These are phyloP conservation scores for Thermothelomyces thermophilus DNA, from an alignment of 2,329 filamentous ascomycete genomes.

Conservation along the genomic window DNA sequence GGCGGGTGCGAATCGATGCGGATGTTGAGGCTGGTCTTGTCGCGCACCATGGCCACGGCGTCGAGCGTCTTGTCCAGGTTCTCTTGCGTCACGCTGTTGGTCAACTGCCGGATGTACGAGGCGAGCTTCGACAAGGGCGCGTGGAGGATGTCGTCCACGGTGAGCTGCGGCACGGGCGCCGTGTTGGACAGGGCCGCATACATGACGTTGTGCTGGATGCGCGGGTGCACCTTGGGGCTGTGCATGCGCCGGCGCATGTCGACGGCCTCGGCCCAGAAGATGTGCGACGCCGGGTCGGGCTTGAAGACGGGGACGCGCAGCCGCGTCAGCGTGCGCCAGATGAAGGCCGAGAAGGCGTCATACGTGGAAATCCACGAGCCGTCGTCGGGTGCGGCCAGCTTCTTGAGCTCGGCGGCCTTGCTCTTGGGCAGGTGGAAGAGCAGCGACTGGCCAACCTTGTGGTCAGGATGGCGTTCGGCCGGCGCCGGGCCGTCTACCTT, in stretches of 20 bases:
- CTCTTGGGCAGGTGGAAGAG: conserved; percentile 40
- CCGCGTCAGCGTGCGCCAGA: conserved; percentile 35
- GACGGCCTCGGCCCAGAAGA: conserved; percentile 34
- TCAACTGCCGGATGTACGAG: conserved; percentile 33
- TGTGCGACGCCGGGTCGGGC: conserved; percentile 23
- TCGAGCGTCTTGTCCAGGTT: conserved; percentile 28
- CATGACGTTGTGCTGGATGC: conserved; percentile 34
- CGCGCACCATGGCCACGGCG: conserved; percentile 30
- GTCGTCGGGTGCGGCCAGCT: conserved; percentile 29
- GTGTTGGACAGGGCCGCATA: conserved; percentile 26
- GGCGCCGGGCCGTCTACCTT: conserved; percentile 31
- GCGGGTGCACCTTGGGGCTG: conserved; percentile 28
- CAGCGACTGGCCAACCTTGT: conserved; percentile 24
- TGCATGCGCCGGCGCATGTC: conserved; percentile 35
- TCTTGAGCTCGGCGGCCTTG: conserved; percentile 36
- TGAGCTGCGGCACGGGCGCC: conserved; percentile 27
- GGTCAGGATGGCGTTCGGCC: conserved; percentile 20
- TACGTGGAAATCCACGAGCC: conserved; percentile 40
- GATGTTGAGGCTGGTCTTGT: conserved; percentile 32
- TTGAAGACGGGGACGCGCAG: conserved; percentile 32
- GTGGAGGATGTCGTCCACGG: conserved; percentile 17
- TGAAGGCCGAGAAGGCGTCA: conserved; percentile 36
- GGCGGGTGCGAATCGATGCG: conserved; percentile 33
- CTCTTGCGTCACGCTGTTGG: conserved; percentile 31
- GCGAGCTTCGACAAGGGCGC: conserved; percentile 31